Evolutionary conservation across 768 basidiomycete genomes (phyloP).

Genomic region (Paxillus ammoniavirescens): DNA sequence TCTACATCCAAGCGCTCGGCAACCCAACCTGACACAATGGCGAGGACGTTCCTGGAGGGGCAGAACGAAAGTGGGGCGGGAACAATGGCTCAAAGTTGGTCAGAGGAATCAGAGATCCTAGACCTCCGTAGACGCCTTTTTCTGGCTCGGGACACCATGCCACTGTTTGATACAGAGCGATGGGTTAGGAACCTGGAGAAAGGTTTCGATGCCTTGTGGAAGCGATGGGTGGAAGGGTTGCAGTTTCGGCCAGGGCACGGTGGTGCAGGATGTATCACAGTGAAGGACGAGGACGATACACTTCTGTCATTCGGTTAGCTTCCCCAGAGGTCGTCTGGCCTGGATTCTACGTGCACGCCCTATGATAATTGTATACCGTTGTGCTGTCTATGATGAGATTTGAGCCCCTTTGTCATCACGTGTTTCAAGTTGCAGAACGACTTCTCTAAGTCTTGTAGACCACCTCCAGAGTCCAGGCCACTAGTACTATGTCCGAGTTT

Average conservation of each 20-base stretch:
- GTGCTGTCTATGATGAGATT: neutral
- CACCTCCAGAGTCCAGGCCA: too few relatives aligned
- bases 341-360: too few relatives aligned
- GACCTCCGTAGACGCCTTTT: slow-evolving; percentile 42
- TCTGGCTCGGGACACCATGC: slow-evolving; percentile 38
- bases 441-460: too few relatives aligned
- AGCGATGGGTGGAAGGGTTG: slow-evolving; percentile 46
- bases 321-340: neutral
- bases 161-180: slow-evolving; percentile 47
- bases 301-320: neutral
- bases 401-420: neutral
- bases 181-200: slow-evolving; percentile 51
- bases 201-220: slow-evolving; percentile 42
- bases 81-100: neutral
- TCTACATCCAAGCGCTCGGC: slow-evolving; percentile 23
- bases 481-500: slow-evolving; percentile 9
- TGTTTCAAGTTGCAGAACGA: too few relatives aligned
- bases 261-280: slow-evolving; percentile 32
- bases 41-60: neutral
- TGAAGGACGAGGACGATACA: slow-evolving; percentile 29
- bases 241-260: slow-evolving; percentile 30
- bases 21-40: slow-evolving; percentile 5
- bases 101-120: slow-evolving; percentile 34
- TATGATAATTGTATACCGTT: neutral
- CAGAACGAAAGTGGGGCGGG: neutral